Evolutionary conservation across 305 asterid genomes (phyloP), one percentile per base, ranked within the genome.

Genomic region (Caryopteris hybrid): DNA sequence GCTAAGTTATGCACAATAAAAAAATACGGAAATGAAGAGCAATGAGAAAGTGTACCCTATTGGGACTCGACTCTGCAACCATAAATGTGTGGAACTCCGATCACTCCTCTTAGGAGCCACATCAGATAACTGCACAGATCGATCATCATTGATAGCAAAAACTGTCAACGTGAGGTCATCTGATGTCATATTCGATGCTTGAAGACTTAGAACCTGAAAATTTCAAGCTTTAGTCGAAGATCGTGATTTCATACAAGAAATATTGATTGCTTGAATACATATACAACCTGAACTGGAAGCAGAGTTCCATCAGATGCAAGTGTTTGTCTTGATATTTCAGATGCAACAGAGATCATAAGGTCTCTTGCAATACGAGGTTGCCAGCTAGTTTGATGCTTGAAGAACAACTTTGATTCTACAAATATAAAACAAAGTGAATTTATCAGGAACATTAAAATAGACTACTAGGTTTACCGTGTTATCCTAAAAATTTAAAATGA

Each of bases 21-120:
- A 34, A 34, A 9, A 34, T 8, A 36, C 31, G 20, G 50, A 41
- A 64, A 51, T 11, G 27, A 41, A 61, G 5, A 66, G 11, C 13
- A 27, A 61, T 38, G 20, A 7, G 6, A 64, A 47, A 10, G 50
- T 45, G 70, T 86, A 91, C 99, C 98, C 99, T 27, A 94, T 79
- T 1, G 98, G 99, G 66, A 89, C 97, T 84, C 93, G 80, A 71
- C 98, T 89, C 84, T 86, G 96, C 81, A 94, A 81, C 96, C 98
- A 91, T 73, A 91, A 76, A 79, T 94, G 98, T 25, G 97, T 81
- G 87, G 95, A 84, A 36, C 93, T 86, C 66, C 71, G 75, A 83
- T 87, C 91, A 61, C 81, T 61, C 60, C 76, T 80, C 52, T n/a
- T n/a, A n/a, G 92, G 92, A 80, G 81, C 87, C 70, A 75, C 86